phyloP scores from a whole-genome alignment of 2,329 filamentous ascomycete species.

The Rhinocladiella similis region DNA sequence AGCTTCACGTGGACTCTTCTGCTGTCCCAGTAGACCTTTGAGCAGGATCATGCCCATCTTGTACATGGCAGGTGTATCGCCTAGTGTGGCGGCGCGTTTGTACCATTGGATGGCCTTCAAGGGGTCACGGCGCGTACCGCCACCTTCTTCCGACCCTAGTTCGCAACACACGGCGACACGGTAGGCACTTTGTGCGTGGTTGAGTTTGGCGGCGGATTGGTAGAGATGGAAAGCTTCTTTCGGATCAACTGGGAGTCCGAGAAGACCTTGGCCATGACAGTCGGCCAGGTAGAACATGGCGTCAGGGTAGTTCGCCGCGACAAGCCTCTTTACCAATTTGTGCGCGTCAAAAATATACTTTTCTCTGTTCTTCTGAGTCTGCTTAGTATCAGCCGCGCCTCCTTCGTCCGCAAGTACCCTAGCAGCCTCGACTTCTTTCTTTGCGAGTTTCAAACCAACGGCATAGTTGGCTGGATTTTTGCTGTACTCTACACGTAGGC shows the following conservation, averaged over 20 bases:
- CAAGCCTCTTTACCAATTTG: slow-evolving; percentile 88
- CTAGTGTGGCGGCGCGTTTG: slow-evolving; percentile 83
- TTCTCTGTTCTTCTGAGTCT: slow-evolving; percentile 68
- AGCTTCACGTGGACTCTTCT: slow-evolving; percentile 78
- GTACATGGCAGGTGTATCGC: slow-evolving; percentile 94
- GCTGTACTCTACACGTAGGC: slow-evolving; percentile 68
- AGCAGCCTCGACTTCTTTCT: slow-evolving; percentile 82
- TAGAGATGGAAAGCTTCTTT: slow-evolving; percentile 94
- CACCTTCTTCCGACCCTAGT: slow-evolving; percentile 90
- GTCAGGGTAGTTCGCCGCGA: slow-evolving; percentile 69
- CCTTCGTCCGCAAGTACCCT: slow-evolving; percentile 76
- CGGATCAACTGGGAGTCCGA: slow-evolving; percentile 77
- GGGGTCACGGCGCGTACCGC: slow-evolving; percentile 86
- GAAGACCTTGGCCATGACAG: slow-evolving; percentile 76
- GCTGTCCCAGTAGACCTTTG: slow-evolving; percentile 89
- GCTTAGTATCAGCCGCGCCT: slow-evolving; percentile 66
- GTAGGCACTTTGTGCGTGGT: slow-evolving; percentile 85
- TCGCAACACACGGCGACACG: slow-evolving; percentile 96
- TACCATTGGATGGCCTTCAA: slow-evolving; percentile 98
- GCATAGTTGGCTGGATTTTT: slow-evolving; percentile 71
- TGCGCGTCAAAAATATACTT: slow-evolving; percentile 82
- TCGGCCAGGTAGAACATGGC: slow-evolving; percentile 95
- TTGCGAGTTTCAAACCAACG: slow-evolving; percentile 71
- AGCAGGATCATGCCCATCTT: slow-evolving; percentile 96
- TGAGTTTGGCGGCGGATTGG: slow-evolving; percentile 86